phyloP scores from a whole-genome alignment of 2,329 filamentous ascomycete species.

The Aureobasidium sp. region DNA sequence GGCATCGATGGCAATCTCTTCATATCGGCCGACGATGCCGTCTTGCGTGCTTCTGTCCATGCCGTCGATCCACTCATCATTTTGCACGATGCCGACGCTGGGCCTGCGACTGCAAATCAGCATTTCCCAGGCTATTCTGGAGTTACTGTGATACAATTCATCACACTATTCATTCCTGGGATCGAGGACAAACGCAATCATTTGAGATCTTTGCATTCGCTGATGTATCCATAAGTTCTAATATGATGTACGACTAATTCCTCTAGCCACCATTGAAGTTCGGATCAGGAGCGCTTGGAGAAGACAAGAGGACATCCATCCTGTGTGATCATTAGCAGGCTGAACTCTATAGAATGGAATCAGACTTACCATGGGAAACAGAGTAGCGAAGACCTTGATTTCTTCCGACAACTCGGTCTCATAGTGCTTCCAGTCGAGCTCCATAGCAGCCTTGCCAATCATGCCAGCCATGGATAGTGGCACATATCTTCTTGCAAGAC shows the following conservation, averaged over 20 bases:
- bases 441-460: constrained; percentile 38
- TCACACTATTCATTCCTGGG: not conserved
- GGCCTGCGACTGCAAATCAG: not conserved
- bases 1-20: constrained; percentile 1
- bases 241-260: too few relatives aligned
- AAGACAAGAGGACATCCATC: constrained; percentile 6
- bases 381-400: constrained; percentile 96
- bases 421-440: constrained; percentile 84
- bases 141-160: not conserved
- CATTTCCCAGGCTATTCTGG: not conserved
- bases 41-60: constrained; percentile 2
- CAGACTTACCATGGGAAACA: constrained; percentile 79
- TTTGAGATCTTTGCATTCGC: not conserved
- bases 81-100: not conserved
- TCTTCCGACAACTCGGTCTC: constrained; percentile 80
- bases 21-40: not conserved
- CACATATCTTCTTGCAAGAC: constrained; percentile 57
- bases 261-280: too few relatives aligned
- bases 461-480: constrained; percentile 8
- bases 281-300: not conserved
- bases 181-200: not conserved
- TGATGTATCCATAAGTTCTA: too few relatives aligned
- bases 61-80: not conserved
- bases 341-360: not conserved
- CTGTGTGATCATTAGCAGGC: not conserved